Evolutionary conservation across 306 rosid species (phyloP).

Genomic region (Prunus fruticosa): DNA sequence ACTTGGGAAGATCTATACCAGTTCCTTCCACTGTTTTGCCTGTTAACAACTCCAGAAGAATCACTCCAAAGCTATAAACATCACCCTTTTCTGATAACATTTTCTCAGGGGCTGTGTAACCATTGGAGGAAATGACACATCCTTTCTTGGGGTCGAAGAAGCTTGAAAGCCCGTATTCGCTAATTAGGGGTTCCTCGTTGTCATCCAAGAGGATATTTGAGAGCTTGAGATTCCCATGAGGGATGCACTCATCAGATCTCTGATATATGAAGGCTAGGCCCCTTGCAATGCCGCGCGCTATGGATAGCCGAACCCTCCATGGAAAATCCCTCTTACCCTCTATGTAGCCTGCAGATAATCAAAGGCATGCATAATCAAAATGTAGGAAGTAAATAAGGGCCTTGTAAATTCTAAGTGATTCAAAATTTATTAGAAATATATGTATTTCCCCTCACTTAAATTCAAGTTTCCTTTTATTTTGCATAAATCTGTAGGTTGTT

Average conservation of each 20-base stretch:
- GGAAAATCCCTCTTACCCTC: slow-evolving; percentile 54
- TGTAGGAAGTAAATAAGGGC: not conserved
- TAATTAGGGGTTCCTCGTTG: slow-evolving; percentile 49
- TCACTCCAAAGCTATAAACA: slow-evolving; percentile 69
- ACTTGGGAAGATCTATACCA: slow-evolving; percentile 65
- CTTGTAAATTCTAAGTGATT: not conserved
- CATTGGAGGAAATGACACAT: slow-evolving; percentile 34
- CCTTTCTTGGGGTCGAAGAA: slow-evolving; percentile 42
- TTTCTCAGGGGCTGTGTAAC: slow-evolving; percentile 66
- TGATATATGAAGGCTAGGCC: slow-evolving; percentile 56
- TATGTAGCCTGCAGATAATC: slow-evolving; percentile 43
- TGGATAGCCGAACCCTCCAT: slow-evolving; percentile 53
- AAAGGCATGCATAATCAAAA: not conserved
- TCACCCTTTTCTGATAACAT: slow-evolving; percentile 53
- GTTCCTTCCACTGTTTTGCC: slow-evolving; percentile 54
- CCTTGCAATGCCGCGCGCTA: slow-evolving; percentile 65
- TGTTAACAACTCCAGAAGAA: slow-evolving; percentile 56
- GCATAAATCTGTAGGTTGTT: no score
- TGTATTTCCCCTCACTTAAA: no score
- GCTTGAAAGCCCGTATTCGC: slow-evolving; percentile 65
- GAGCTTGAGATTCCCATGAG: slow-evolving; percentile 78
- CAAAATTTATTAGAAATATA: not conserved
- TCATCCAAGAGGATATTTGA: slow-evolving; percentile 69
- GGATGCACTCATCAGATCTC: slow-evolving; percentile 38
- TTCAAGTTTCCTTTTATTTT: no score